phyloP scores from a whole-genome alignment of 2,329 filamentous ascomycete genomes.

The Aspergillus hortae region DNA sequence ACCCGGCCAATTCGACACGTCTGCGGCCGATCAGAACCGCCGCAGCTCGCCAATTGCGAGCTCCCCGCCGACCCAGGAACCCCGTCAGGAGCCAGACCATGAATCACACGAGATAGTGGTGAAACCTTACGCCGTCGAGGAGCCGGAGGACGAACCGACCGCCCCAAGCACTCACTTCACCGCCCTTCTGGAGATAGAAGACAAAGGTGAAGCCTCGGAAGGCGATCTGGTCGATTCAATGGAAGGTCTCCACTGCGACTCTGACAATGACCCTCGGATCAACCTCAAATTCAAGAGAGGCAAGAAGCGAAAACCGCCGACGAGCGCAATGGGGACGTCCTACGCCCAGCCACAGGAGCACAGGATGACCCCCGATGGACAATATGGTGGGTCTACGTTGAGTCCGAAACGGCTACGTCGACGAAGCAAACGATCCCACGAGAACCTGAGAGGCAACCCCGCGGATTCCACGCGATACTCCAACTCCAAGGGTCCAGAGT shows the following conservation, averaged over 20 bases:
- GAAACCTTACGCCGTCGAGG: constrained; percentile 39
- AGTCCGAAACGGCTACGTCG: constrained; percentile 26
- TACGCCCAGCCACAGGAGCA: not conserved
- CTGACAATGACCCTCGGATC: constrained; percentile 15
- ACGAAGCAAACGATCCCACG: constrained; percentile 17
- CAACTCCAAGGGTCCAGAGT: constrained; percentile 13
- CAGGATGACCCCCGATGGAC: constrained; percentile 6
- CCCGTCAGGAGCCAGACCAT: not conserved
- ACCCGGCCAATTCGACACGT: not conserved
- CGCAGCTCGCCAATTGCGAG: not conserved
- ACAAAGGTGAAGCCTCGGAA: constrained; percentile 16
- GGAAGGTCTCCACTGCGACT: constrained; percentile 28
- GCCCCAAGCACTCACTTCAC: not conserved
- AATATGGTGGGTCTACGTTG: constrained; percentile 8
- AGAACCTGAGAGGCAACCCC: constrained; percentile 9
- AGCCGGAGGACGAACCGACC: constrained; percentile 27
- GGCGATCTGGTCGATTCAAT: constrained; percentile 33
- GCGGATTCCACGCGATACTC: not conserved
- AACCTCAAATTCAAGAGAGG: constrained; percentile 20
- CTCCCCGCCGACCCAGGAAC: constrained; percentile 1
- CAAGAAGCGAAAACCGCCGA: constrained; percentile 33
- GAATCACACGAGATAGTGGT: constrained; percentile 26
- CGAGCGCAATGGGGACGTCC: constrained; percentile 13
- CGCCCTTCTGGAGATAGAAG: not conserved
- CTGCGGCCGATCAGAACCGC: not conserved